These are phyloP conservation scores for Aspergillus quadrilineatus DNA, from an alignment of 2,329 filamentous ascomycete genomes.

Conservation along the genomic window DNA sequence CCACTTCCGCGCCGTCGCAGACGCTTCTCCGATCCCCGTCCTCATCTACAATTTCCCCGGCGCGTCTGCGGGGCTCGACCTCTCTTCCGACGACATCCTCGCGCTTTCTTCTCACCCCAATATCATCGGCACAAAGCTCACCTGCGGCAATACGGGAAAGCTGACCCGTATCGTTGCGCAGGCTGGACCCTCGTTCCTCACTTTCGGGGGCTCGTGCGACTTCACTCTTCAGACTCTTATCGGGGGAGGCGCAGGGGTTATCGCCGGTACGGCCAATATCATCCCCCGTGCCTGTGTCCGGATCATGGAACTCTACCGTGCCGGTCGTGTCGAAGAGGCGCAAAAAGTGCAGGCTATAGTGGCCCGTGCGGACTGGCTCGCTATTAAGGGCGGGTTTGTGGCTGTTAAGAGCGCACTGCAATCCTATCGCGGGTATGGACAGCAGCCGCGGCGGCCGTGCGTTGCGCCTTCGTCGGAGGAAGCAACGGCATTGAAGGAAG, in stretches of 20 bases:
- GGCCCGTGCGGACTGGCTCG: conserved; percentile 75
- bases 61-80: conserved; percentile 65
- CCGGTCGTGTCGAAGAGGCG: conserved; percentile 73
- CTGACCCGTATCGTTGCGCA: conserved; percentile 60
- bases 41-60: conserved; percentile 73
- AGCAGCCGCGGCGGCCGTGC: conserved; percentile 68
- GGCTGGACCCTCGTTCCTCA: conserved; percentile 64
- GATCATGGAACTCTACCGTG: conserved; percentile 72
- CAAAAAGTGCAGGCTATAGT: conserved; percentile 74
- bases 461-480: conserved; percentile 46
- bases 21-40: conserved; percentile 60
- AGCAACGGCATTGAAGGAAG: conserved; percentile 34
- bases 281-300: conserved; percentile 78
- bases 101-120: conserved; percentile 59
- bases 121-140: conserved; percentile 70
- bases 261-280: conserved; percentile 81
- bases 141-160: conserved; percentile 73
- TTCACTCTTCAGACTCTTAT: conserved; percentile 80
- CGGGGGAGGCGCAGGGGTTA: conserved; percentile 78
- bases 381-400: conserved; percentile 78
- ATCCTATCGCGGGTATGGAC: conserved; percentile 78
- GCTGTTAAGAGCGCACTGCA: conserved; percentile 84
- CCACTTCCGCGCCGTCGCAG: conserved; percentile 66
- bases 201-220: conserved; percentile 83
- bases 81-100: conserved; percentile 65